Evolutionary conservation across 768 basidiomycete genomes (phyloP).

Genomic region (Phallus indusiatus): DNA sequence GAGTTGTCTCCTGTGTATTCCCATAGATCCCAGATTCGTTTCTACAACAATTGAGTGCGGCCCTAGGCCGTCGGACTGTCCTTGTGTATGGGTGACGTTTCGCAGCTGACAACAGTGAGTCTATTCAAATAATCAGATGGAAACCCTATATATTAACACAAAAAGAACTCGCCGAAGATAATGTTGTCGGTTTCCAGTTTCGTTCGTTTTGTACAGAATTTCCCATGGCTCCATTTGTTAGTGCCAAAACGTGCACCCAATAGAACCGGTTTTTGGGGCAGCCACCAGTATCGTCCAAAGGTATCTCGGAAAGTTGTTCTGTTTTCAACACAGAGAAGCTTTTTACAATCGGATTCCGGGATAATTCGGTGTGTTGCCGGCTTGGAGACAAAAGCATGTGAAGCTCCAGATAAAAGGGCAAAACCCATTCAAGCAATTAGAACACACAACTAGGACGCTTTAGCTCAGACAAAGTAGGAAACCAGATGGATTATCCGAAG

Average conservation of each 20-base stretch:
- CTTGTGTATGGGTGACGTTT: no score
- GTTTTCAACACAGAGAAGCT: neutral
- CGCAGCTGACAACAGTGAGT: no score
- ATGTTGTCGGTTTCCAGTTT: neutral
- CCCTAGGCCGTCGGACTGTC: neutral
- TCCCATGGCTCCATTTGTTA: neutral
- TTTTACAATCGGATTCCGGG: neutral
- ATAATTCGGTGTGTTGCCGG: neutral
- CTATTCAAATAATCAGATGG: neutral
- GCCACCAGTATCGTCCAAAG: neutral
- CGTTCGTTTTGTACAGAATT: neutral
- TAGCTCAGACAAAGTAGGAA: neutral
- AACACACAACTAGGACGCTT: neutral
- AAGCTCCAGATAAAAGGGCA: neutral
- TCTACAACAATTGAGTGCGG: neutral
- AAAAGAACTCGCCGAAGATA: neutral
- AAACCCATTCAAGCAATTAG: neutral
- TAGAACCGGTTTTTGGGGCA: no score
- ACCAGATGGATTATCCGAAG: neutral
- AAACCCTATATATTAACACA: neutral
- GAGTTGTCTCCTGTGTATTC: neutral
- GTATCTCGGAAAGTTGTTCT: neutral
- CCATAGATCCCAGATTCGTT: neutral
- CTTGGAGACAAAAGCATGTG: neutral
- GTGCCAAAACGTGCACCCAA: neutral